Evolutionary conservation across 2,329 filamentous ascomycete genomes (phyloP).

Genomic region (Cladosporium sp.): DNA sequence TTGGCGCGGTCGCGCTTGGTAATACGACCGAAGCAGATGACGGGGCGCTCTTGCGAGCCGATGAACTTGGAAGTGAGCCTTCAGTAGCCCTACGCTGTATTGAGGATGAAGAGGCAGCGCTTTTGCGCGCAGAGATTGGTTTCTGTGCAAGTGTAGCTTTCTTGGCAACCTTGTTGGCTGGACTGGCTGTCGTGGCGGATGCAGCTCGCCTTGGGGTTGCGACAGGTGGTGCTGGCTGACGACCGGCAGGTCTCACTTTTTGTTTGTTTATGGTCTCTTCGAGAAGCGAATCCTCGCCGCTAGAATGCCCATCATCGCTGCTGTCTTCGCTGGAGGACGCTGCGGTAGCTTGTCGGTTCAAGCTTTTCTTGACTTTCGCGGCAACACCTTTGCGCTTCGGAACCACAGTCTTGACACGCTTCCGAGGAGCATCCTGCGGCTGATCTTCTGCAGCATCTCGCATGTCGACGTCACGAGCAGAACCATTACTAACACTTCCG

Average conservation of each 20-base stretch:
- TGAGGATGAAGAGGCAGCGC: neutral
- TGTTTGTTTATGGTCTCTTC: neutral
- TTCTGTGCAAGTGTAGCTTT: neutral
- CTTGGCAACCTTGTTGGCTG: neutral
- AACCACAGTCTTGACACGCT: neutral
- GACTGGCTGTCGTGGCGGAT: neutral
- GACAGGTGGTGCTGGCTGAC: neutral
- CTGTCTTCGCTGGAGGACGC: conserved; percentile 11
- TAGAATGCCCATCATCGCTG: neutral
- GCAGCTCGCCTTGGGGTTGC: neutral
- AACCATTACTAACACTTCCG: conserved; percentile 12
- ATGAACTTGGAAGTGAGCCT: neutral
- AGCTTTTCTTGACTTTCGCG: conserved; percentile 15
- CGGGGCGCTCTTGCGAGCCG: conserved; percentile 17
- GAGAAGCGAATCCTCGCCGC: conserved; percentile 4
- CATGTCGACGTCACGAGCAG: conserved; percentile 13
- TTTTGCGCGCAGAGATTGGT: neutral
- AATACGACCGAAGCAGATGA: neutral
- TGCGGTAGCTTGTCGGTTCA: neutral
- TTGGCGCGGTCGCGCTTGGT: neutral
- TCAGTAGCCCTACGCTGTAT: neutral
- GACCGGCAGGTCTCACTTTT: too few relatives aligned
- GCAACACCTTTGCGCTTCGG: conserved; percentile 21
- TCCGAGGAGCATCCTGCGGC: neutral
- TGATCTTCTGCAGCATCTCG: conserved; percentile 9